These are phyloP conservation scores for Leccinum subrobustum DNA, from an alignment of 1,284 basidiomycete genomes.

Conservation along the genomic window DNA sequence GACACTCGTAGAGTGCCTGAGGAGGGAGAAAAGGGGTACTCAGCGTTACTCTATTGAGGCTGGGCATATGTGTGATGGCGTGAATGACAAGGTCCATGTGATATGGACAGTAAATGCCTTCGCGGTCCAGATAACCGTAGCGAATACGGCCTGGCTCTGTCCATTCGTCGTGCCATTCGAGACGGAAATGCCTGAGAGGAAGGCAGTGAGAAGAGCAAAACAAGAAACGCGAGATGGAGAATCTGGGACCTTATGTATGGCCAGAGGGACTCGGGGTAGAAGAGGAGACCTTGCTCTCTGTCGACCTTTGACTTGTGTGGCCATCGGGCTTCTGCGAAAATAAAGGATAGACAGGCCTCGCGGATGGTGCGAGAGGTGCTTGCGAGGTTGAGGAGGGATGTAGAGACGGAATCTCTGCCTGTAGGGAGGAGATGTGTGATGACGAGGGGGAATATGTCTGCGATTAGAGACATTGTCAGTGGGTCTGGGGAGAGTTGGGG, in stretches of 20 bases:
- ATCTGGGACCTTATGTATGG: slow-evolving; percentile 28
- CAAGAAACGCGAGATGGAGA: neutral
- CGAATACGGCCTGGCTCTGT: slow-evolving; percentile 34
- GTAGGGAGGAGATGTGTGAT: slow-evolving; percentile 26
- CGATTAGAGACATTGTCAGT: slow-evolving; percentile 31
- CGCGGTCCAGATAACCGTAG: slow-evolving; percentile 31
- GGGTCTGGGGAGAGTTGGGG: neutral
- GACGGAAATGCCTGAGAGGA: slow-evolving; percentile 30
- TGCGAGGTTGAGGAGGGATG: slow-evolving; percentile 27
- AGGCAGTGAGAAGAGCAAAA: neutral
- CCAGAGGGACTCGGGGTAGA: slow-evolving; percentile 32
- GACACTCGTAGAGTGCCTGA: slow-evolving; percentile 27
- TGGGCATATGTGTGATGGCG: slow-evolving; percentile 30
- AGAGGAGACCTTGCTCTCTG: slow-evolving; percentile 23
- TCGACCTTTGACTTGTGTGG: slow-evolving; percentile 30
- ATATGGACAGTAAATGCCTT: slow-evolving; percentile 30
- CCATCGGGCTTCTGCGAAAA: slow-evolving; percentile 35
- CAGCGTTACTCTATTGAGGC: slow-evolving; percentile 26
- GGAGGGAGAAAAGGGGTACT: slow-evolving; percentile 33
- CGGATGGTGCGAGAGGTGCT: slow-evolving; percentile 28
- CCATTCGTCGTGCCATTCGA: slow-evolving; percentile 36
- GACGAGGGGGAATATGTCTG: slow-evolving; percentile 35
- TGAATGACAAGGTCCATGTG: slow-evolving; percentile 27
- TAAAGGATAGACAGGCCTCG: slow-evolving; percentile 30
- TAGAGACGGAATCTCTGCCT: neutral